These are phyloP conservation scores for Thielaviopsis ethacetica DNA, from an alignment of 2,329 filamentous ascomycete species.

Conservation along the genomic window DNA sequence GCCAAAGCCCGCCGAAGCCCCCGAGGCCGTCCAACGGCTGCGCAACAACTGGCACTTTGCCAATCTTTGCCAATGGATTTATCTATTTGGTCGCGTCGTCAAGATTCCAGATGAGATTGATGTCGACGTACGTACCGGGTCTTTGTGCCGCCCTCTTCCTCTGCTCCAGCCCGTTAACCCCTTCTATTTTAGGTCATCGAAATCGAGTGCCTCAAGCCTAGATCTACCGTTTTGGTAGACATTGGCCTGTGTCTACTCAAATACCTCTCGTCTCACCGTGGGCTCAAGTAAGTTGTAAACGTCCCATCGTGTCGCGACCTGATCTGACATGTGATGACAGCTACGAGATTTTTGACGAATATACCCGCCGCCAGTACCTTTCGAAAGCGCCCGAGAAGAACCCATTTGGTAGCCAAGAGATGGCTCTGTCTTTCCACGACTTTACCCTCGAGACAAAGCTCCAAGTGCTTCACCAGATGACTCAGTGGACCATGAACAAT, in stretches of 20 bases:
- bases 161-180: background rate
- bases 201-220: slow-evolving; percentile 67
- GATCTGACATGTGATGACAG: slow-evolving; percentile 28
- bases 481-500: slow-evolving; percentile 75
- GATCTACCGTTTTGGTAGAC: slow-evolving; percentile 57
- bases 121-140: slow-evolving; percentile 50
- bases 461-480: slow-evolving; percentile 70
- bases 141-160: background rate
- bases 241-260: slow-evolving; percentile 81
- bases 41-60: slow-evolving; percentile 94
- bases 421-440: slow-evolving; percentile 56
- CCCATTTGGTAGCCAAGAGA: slow-evolving; percentile 68
- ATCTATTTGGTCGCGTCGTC: slow-evolving; percentile 72
- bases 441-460: slow-evolving; percentile 75
- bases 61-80: slow-evolving; percentile 84
- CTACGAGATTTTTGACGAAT: slow-evolving; percentile 79
- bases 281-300: slow-evolving; percentile 55
- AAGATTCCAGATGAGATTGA: slow-evolving; percentile 82
- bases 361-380: slow-evolving; percentile 74
- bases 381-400: slow-evolving; percentile 66
- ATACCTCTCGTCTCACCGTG: slow-evolving; percentile 84
- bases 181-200: slow-evolving; percentile 55
- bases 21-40: slow-evolving; percentile 24
- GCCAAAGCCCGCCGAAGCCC: background rate
- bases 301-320: slow-evolving; percentile 1